These are phyloP conservation scores for Combretum micranthum DNA, from an alignment of 345 rosid species.

Conservation along the genomic window DNA sequence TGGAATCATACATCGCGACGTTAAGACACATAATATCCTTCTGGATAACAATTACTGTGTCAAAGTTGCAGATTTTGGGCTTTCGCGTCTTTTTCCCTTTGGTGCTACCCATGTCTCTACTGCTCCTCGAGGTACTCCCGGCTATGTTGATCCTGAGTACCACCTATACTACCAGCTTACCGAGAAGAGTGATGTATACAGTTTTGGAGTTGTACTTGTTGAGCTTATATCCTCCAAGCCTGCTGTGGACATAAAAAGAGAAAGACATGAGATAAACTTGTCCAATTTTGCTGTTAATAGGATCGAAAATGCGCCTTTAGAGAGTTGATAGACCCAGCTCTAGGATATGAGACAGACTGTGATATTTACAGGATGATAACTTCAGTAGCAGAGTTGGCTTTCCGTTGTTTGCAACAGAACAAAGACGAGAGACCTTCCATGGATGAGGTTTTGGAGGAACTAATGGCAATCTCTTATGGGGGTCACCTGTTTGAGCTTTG, in stretches of 20 bases:
- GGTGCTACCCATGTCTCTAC: constrained; percentile 5
- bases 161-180: constrained; percentile 16
- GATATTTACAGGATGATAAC: constrained; percentile 3
- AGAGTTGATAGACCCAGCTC: constrained; percentile 10
- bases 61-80: constrained; percentile 9
- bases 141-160: constrained; percentile 19
- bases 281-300: constrained; percentile 11
- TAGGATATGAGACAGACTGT: constrained; percentile 11
- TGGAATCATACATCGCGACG: constrained; percentile 12
- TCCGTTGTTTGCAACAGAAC: constrained; percentile 15
- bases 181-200: constrained; percentile 17
- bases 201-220: constrained; percentile 19
- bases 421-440: constrained; percentile 15
- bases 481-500: background rate
- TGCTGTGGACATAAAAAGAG: constrained; percentile 13
- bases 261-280: constrained; percentile 13
- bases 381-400: constrained; percentile 14
- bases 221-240: constrained; percentile 14
- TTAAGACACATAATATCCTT: constrained; percentile 8
- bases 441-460: constrained; percentile 8
- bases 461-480: background rate
- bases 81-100: constrained; percentile 7
- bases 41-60: constrained; percentile 1
- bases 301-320: constrained; percentile 3
- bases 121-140: constrained; percentile 20